Conservation (phyloP, 2,329 filamentous ascomycete species). For the Monosporascus sp. region DNA sequence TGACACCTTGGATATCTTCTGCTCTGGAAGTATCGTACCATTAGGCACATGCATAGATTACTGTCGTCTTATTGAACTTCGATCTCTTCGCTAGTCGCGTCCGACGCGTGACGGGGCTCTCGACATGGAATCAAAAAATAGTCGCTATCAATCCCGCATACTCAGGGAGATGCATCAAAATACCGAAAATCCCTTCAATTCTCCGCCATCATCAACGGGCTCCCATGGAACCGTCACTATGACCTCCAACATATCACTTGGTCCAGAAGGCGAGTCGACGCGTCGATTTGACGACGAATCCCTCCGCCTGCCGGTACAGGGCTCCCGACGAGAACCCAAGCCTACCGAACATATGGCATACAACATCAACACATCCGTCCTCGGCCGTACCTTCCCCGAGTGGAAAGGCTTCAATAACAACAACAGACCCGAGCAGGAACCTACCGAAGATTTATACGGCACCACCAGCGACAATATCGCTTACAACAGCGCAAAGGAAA, state of each 20-base stretch:
- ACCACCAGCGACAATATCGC: slow-evolving; percentile 14
- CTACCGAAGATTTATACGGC: slow-evolving; percentile 28
- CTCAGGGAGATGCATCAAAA: slow-evolving; percentile 30
- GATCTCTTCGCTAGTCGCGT: slow-evolving; percentile 8
- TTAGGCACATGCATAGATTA: too few species aligned
- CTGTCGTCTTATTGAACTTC: too few species aligned
- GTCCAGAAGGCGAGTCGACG: slow-evolving; percentile 49
- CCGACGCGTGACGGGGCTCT: slow-evolving; percentile 10
- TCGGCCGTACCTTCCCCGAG: slow-evolving; percentile 46
- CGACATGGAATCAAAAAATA: slow-evolving; percentile 21
- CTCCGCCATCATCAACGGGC: slow-evolving; percentile 52
- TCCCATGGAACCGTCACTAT: slow-evolving; percentile 52
- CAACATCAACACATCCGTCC: slow-evolving; percentile 31
- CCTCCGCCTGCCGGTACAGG: slow-evolving; percentile 15
- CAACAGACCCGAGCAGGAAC: slow-evolving; percentile 14
- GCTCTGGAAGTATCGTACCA: too few species aligned
- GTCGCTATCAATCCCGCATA: slow-evolving; percentile 26
- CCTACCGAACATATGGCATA: slow-evolving; percentile 15
- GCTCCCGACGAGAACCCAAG: slow-evolving; percentile 9
- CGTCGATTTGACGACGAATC: slow-evolving; percentile 45
- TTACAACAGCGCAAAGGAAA: slow-evolving; percentile 38
- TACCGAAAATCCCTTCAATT: slow-evolving; percentile 50
- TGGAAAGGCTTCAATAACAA: slow-evolving; percentile 28
- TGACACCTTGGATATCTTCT: too few species aligned
- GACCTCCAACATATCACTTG: slow-evolving; percentile 48